These are phyloP conservation scores for Phlebopus sp. DNA, from an alignment of 1,284 basidiomycete species.

Conservation along the genomic window DNA sequence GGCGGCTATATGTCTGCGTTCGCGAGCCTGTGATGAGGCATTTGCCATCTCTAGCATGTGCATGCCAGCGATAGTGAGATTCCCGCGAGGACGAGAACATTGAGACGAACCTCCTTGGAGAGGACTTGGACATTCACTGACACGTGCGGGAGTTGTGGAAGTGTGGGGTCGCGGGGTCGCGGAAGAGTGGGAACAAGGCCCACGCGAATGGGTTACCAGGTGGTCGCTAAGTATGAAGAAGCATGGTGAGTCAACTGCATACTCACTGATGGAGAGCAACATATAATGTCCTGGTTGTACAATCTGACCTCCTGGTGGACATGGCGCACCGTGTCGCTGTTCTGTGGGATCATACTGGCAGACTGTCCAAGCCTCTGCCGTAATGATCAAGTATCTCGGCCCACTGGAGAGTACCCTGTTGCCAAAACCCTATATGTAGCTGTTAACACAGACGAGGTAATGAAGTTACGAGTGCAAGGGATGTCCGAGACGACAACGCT, in stretches of 20 bases:
- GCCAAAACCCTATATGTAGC: neutral
- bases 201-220: neutral
- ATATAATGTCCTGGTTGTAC: constrained; percentile 1
- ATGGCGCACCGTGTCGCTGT: neutral
- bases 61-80: constrained; percentile 1
- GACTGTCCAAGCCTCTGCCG: neutral
- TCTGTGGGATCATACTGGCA: neutral
- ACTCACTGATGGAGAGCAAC: neutral
- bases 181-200: neutral
- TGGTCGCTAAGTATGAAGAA: neutral
- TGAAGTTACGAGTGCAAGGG: too few species aligned
- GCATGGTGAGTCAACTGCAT: neutral
- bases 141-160: neutral
- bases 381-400: neutral
- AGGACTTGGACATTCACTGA: neutral
- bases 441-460: neutral
- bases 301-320: neutral
- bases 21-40: constrained; percentile 18
- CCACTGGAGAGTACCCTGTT: constrained; percentile 1
- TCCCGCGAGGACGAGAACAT: neutral
- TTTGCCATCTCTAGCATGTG: constrained; percentile 7
- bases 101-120: neutral
- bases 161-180: neutral
- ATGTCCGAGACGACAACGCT: too few species aligned
- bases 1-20: constrained; percentile 14